phyloP scores from a whole-genome alignment of 805 yeast genomes.

The Yarrowia porcina region DNA sequence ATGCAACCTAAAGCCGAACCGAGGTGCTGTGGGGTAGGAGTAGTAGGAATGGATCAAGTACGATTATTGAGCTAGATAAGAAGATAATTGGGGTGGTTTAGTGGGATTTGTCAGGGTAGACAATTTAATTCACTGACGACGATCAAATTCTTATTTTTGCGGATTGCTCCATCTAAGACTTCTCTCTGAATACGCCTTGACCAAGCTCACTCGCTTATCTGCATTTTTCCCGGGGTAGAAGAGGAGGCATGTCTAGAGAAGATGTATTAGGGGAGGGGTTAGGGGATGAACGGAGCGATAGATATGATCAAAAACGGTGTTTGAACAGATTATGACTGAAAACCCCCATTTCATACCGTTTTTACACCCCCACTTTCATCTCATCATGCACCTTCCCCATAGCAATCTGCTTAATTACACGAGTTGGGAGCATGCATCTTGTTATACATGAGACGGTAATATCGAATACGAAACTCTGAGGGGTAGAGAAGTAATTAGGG shows the following conservation, averaged over 20 bases:
- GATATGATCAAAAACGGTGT: background rate
- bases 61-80: no score
- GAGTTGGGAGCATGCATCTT: background rate
- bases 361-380: background rate
- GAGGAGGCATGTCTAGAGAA: no score
- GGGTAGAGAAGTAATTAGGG: no score
- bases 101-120: no score
- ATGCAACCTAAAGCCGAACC: conserved; percentile 26
- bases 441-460: background rate
- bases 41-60: background rate
- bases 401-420: background rate
- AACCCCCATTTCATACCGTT: no score
- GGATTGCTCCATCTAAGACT: background rate
- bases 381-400: background rate
- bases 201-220: background rate
- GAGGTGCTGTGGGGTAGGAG: conserved; percentile 20
- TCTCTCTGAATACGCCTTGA: background rate
- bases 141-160: no score
- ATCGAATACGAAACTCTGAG: background rate
- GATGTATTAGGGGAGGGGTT: background rate
- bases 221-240: background rate
- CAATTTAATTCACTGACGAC: no score
- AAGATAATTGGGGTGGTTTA: no score
- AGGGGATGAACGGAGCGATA: background rate
- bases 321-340: background rate